These are phyloP conservation scores for Dispira parvispora DNA, from an alignment of 192 early-diverging fungal species.

Conservation along the genomic window DNA sequence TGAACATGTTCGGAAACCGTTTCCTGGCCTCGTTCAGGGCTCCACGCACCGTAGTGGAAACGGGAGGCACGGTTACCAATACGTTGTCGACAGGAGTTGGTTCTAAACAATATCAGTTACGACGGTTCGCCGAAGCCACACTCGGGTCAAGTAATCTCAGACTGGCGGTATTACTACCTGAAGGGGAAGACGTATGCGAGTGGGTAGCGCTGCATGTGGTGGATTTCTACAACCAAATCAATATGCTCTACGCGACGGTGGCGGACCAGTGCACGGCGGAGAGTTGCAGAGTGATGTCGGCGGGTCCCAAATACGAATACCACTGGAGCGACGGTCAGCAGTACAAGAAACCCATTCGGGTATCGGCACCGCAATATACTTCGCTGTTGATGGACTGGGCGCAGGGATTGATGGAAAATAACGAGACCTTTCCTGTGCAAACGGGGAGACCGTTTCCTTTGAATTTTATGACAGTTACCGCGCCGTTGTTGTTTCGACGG, in stretches of 20 bases:
- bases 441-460: constrained; percentile 59
- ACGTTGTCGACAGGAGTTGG: too few relatives aligned
- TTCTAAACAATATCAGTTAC: constrained; percentile 30
- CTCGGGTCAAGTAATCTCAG: constrained; percentile 65
- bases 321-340: constrained; percentile 71
- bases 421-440: constrained; percentile 71
- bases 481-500: constrained; percentile 65
- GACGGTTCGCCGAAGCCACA: constrained; percentile 47
- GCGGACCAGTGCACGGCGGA: constrained; percentile 78
- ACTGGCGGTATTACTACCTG: constrained; percentile 61
- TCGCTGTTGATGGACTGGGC: constrained; percentile 75
- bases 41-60: neutral
- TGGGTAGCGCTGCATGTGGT: constrained; percentile 89
- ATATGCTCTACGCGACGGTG: constrained; percentile 79
- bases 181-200: constrained; percentile 76
- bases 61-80: constrained; percentile 11
- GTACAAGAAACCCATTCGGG: constrained; percentile 72
- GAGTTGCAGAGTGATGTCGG: constrained; percentile 80
- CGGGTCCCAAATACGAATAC: constrained; percentile 71
- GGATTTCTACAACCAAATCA: constrained; percentile 95
- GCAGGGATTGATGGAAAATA: constrained; percentile 69
- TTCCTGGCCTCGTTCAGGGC: neutral
- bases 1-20: neutral
- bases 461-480: constrained; percentile 40
- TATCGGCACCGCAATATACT: constrained; percentile 82